A percentile compares a stretch with the other conserved stretches of the same genome.
These are phyloP conservation scores for Anthoceros angustus DNA, from an alignment of 225 moss, liverwort and hornwort species.

Conservation along the genomic window DNA sequence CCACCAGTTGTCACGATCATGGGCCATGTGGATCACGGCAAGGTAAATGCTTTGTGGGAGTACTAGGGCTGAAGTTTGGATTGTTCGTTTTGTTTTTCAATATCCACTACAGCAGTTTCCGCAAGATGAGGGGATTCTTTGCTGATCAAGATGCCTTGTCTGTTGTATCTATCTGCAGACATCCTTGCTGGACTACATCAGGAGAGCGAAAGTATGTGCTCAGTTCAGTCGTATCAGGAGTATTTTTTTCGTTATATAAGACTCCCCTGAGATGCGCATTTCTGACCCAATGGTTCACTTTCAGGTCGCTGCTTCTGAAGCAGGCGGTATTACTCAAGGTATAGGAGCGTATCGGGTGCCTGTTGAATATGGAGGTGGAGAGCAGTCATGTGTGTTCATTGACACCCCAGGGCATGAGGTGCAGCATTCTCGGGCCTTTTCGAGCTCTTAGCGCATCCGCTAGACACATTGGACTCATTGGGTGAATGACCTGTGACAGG, in stretches of 20 bases:
- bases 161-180: slow-evolving; percentile 36
- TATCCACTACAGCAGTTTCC: no score
- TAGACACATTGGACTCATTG: background rate
- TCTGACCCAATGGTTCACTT: background rate
- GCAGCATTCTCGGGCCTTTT: slow-evolving; percentile 9
- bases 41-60: slow-evolving; percentile 24
- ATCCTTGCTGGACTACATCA: slow-evolving; percentile 83
- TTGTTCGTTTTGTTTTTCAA: background rate
- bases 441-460: background rate
- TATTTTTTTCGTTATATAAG: background rate
- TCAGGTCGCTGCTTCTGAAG: slow-evolving; percentile 94
- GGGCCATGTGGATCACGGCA: slow-evolving; percentile 99
- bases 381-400: slow-evolving; percentile 83
- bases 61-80: background rate
- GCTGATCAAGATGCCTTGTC: background rate
- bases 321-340: slow-evolving; percentile 94
- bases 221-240: background rate
- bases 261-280: no score
- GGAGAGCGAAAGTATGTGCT: slow-evolving; percentile 65
- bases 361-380: slow-evolving; percentile 51
- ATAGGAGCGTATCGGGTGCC: slow-evolving; percentile 84
- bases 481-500: slow-evolving; percentile 27
- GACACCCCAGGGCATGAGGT: slow-evolving; percentile 95
- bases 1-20: slow-evolving; percentile 90
- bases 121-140: no score